Evolutionary conservation across 2,329 filamentous ascomycete genomes (phyloP).

Genomic region (Onygena corvina): DNA sequence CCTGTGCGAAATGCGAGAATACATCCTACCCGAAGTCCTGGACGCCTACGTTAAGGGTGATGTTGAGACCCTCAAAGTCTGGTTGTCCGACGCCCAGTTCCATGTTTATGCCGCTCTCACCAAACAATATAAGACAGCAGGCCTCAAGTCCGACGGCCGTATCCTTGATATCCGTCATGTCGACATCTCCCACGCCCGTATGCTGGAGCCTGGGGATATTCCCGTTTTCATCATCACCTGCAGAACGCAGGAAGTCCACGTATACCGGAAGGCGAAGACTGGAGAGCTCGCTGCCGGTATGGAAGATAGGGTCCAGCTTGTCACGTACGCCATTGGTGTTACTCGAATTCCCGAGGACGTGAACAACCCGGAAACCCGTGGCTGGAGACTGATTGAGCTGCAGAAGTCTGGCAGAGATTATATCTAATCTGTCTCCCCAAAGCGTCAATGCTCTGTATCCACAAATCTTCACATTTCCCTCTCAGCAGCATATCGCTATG

Average conservation of each 20-base stretch:
- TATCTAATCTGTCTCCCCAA: slow-evolving; percentile 39
- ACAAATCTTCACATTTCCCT: background rate
- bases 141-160: slow-evolving; percentile 84
- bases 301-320: slow-evolving; percentile 97
- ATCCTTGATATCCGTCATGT: slow-evolving; percentile 93
- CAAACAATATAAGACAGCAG: slow-evolving; percentile 87
- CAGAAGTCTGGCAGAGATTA: slow-evolving; percentile 96
- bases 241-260: slow-evolving; percentile 92
- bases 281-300: slow-evolving; percentile 85
- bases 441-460: background rate
- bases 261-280: slow-evolving; percentile 86
- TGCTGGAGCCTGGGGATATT: slow-evolving; percentile 40
- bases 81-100: slow-evolving; percentile 93
- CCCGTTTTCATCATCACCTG: slow-evolving; percentile 97
- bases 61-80: slow-evolving; percentile 75
- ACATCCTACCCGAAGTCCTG: slow-evolving; percentile 91
- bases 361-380: slow-evolving; percentile 88
- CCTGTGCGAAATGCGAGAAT: slow-evolving; percentile 88
- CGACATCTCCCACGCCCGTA: slow-evolving; percentile 48
- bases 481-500: slow-evolving; percentile 3
- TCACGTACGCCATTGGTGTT: slow-evolving; percentile 95
- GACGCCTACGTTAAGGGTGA: slow-evolving; percentile 98
- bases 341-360: slow-evolving; percentile 91
- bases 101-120: slow-evolving; percentile 94
- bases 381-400: slow-evolving; percentile 95